phyloP scores from a whole-genome alignment of 352 stramenopile genomes.

The Phytophthora megakarya region DNA sequence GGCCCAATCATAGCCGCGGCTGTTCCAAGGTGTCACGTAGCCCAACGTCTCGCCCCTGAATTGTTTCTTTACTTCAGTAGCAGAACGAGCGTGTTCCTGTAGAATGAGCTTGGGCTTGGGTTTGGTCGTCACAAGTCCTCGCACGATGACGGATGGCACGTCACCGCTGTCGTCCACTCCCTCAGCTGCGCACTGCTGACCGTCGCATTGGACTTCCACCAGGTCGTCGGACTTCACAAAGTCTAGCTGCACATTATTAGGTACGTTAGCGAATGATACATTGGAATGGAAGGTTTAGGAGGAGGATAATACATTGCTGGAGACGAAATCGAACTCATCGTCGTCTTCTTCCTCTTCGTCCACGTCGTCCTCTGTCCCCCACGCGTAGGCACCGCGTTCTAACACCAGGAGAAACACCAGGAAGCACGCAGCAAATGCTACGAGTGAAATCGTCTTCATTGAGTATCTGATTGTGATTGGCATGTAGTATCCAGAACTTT shows the following conservation, averaged over 20 bases:
- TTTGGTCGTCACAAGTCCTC: slow-evolving; percentile 61
- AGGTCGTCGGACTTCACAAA: slow-evolving; percentile 30
- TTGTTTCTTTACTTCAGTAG: slow-evolving; percentile 31
- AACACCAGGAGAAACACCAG: slow-evolving; percentile 20
- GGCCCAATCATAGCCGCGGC: slow-evolving; percentile 71
- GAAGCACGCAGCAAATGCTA: slow-evolving; percentile 23
- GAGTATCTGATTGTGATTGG: slow-evolving; percentile 22
- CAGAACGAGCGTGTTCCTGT: slow-evolving; percentile 40
- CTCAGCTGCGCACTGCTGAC: slow-evolving; percentile 36
- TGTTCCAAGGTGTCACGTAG: slow-evolving; percentile 87
- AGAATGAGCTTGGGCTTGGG: slow-evolving; percentile 53
- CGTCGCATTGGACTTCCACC: slow-evolving; percentile 44
- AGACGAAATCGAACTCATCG: slow-evolving; percentile 42
- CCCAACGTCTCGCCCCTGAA: slow-evolving; percentile 67
- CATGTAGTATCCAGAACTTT: too few species aligned
- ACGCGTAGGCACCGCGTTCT: slow-evolving; percentile 15
- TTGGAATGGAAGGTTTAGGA: background rate
- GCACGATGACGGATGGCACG: slow-evolving; percentile 44
- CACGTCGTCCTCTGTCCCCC: slow-evolving; percentile 25
- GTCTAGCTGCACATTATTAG: slow-evolving; percentile 27
- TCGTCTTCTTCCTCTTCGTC: slow-evolving; percentile 40
- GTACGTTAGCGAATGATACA: background rate
- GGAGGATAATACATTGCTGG: slow-evolving; percentile 29
- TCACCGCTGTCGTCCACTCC: background rate
- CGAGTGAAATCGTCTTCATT: slow-evolving; percentile 28